phyloP scores from a whole-genome alignment of 2,329 filamentous ascomycete genomes.

The Xylaria sp. region DNA sequence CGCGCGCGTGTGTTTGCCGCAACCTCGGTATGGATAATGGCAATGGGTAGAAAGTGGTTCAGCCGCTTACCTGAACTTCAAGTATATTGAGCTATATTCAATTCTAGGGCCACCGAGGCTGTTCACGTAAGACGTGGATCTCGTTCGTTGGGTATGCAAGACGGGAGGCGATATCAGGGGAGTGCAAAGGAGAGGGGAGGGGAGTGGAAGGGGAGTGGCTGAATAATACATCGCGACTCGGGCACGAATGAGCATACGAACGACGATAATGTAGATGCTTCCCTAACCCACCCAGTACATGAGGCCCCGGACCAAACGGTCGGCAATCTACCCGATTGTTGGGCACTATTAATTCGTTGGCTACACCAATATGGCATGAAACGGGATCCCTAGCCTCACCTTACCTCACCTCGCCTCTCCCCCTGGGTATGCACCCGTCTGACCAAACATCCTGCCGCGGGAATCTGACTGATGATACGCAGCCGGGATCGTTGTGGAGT shows the following conservation, averaged over 20 bases:
- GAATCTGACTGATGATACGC: constrained; percentile 24
- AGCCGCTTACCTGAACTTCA: not conserved
- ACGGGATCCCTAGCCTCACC: constrained; percentile 14
- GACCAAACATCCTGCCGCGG: constrained; percentile 13
- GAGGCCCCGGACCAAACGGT: constrained; percentile 13
- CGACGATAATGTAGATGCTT: constrained; percentile 17
- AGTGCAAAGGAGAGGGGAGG: too few species aligned
- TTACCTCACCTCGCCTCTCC: constrained; percentile 10
- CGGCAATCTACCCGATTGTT: constrained; percentile 19
- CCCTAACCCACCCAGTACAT: constrained; percentile 25
- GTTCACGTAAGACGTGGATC: too few species aligned
- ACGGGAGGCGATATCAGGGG: not conserved
- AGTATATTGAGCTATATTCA: too few species aligned
- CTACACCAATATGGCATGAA: constrained; percentile 5
- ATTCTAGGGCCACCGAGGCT: too few species aligned
- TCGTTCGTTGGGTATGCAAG: too few species aligned
- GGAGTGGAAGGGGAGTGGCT: too few species aligned
- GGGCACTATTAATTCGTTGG: constrained; percentile 15
- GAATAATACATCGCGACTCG: too few species aligned
- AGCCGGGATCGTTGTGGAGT: constrained; percentile 9
- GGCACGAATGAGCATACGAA: not conserved
- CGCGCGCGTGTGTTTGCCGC: constrained; percentile 22
- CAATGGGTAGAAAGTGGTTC: not conserved
- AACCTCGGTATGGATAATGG: constrained; percentile 10
- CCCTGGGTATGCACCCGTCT: not conserved